phyloP scores from a whole-genome alignment of 768 basidiomycete genomes.

The Antrodiella citrinella region DNA sequence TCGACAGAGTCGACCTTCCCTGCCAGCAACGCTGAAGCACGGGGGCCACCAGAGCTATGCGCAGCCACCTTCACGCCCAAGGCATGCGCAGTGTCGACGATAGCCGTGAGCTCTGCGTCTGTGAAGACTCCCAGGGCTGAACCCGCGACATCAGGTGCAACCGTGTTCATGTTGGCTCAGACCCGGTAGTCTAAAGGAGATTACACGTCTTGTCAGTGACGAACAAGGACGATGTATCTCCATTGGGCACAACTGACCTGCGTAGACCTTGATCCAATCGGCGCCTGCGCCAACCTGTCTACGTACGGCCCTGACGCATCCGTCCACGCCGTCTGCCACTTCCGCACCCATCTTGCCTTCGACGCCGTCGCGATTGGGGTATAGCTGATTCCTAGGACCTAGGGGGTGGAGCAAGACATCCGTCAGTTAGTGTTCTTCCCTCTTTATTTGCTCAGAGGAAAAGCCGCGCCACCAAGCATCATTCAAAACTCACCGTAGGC shows the following conservation, averaged over 20 bases:
- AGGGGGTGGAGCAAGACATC: background rate
- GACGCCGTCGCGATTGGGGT: slow-evolving; percentile 40
- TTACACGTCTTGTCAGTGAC: no score
- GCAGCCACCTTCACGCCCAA: slow-evolving; percentile 51
- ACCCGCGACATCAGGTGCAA: slow-evolving; percentile 28
- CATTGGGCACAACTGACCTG: background rate
- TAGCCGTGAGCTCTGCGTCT: slow-evolving; percentile 34
- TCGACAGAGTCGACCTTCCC: slow-evolving; percentile 44
- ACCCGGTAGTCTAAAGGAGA: slow-evolving; percentile 39
- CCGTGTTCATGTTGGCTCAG: slow-evolving; percentile 36
- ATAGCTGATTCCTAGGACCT: slow-evolving; percentile 48
- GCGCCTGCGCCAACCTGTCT: slow-evolving; percentile 57
- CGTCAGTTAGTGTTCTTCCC: background rate
- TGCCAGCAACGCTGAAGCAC: background rate
- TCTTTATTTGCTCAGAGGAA: background rate
- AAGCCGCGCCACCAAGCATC: background rate
- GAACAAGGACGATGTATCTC: no score
- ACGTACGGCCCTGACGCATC: slow-evolving; percentile 46
- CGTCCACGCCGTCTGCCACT: slow-evolving; percentile 48
- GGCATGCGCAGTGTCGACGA: slow-evolving; percentile 44
- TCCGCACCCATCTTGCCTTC: slow-evolving; percentile 53
- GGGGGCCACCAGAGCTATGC: slow-evolving; percentile 30
- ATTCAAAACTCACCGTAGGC: slow-evolving; percentile 42
- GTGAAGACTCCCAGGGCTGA: slow-evolving; percentile 37
- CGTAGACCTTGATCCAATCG: slow-evolving; percentile 56